phyloP scores from a whole-genome alignment of 306 rosid genomes.

The Abrus pulchellus region DNA sequence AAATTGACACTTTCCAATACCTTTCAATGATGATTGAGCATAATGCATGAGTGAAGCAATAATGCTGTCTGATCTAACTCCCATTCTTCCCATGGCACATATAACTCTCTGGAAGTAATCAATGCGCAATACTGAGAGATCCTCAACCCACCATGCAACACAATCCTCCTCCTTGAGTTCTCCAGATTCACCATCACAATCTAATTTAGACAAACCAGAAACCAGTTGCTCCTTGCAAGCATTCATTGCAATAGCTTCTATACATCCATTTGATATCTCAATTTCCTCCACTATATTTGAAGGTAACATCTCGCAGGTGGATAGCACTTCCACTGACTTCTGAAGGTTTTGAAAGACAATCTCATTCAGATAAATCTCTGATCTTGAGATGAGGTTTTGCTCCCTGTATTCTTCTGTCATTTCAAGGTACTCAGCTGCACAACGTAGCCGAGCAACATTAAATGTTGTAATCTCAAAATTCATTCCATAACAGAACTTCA shows the following conservation, averaged over 20 bases:
- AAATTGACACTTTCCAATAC: slow-evolving; percentile 71
- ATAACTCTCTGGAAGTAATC: slow-evolving; percentile 77
- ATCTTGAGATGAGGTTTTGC: slow-evolving; percentile 71
- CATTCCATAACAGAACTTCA: slow-evolving; percentile 90
- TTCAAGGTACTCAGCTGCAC: slow-evolving; percentile 82
- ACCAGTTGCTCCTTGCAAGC: slow-evolving; percentile 83
- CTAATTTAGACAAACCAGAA: slow-evolving; percentile 67
- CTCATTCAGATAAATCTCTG: slow-evolving; percentile 71
- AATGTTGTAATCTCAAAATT: slow-evolving; percentile 79
- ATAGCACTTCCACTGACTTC: slow-evolving; percentile 76
- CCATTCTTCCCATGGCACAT: slow-evolving; percentile 69
- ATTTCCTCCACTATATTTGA: slow-evolving; percentile 64
- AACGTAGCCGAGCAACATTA: slow-evolving; percentile 77
- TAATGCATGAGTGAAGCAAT: slow-evolving; percentile 79
- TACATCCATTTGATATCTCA: slow-evolving; percentile 69
- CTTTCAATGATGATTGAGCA: slow-evolving; percentile 83
- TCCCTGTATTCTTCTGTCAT: slow-evolving; percentile 84
- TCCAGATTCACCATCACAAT: slow-evolving; percentile 60
- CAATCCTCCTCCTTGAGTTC: slow-evolving; percentile 65
- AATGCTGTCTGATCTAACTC: slow-evolving; percentile 75
- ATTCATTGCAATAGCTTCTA: slow-evolving; percentile 86
- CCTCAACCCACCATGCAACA: slow-evolving; percentile 88
- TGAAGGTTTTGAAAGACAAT: slow-evolving; percentile 72
- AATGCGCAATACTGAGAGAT: slow-evolving; percentile 66
- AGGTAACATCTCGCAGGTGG: slow-evolving; percentile 70